Evolutionary conservation across 2,329 filamentous ascomycete genomes (phyloP).

Genomic region (Neurospora crassa): DNA sequence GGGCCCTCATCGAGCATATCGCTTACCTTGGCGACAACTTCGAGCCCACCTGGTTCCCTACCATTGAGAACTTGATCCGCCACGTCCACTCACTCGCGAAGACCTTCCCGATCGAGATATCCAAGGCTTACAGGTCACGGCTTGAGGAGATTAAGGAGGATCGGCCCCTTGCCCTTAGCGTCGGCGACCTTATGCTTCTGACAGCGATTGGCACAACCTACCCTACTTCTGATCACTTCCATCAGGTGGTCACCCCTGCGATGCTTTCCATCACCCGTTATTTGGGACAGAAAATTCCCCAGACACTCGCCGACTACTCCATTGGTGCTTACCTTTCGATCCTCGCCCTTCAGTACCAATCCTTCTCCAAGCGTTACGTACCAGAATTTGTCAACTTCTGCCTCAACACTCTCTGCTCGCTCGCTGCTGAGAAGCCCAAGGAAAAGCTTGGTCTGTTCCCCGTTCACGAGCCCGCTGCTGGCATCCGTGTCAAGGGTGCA

Average conservation of each 20-base stretch:
- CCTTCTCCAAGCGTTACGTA: conserved; percentile 74
- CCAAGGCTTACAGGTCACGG: conserved; percentile 66
- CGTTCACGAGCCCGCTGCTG: conserved; percentile 43
- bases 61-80: conserved; percentile 72
- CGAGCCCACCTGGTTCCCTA: conserved; percentile 46
- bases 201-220: conserved; percentile 79
- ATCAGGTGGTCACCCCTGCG: conserved; percentile 85
- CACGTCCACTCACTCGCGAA: conserved; percentile 91
- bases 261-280: conserved; percentile 77
- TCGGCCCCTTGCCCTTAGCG: conserved; percentile 43
- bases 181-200: conserved; percentile 71
- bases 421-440: conserved; percentile 47
- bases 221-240: conserved; percentile 94
- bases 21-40: conserved; percentile 36
- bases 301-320: conserved; percentile 54
- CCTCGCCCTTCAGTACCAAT: conserved; percentile 73
- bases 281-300: conserved; percentile 66
- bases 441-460: conserved; percentile 49
- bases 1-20: conserved; percentile 54
- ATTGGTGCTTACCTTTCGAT: conserved; percentile 72
- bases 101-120: conserved; percentile 69
- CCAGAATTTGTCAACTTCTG: conserved; percentile 81
- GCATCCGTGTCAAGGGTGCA: conserved; percentile 39
- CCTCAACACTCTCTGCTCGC: conserved; percentile 59
- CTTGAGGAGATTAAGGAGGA: conserved; percentile 45